Base-by-base conservation (phyloP, 768 basidiomycete species). In the Psilocybe cubensis region DNA sequence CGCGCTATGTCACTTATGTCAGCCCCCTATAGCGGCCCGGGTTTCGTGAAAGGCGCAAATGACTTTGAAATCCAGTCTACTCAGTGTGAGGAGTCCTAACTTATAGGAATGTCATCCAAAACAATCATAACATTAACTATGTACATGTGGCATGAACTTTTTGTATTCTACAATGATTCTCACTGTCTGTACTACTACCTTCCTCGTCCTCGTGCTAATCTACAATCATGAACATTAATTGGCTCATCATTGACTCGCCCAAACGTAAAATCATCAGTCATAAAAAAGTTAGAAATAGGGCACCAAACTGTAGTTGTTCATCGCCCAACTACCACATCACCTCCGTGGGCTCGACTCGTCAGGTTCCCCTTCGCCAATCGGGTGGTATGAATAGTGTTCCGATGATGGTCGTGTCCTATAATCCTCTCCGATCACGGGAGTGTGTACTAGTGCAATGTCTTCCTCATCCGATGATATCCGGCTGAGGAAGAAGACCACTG, bases 401-500 rank as follows among this genome's bases (percentile, higher is more conserved):
- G 58, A 46, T 14, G 50, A 45, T 12, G 59, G 53, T 5, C 54
- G 45, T n/a, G 55, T 52, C 46, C 50, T 56, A 27, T 33, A 20
- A 23, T 42, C 56, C 47, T 58, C 49, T 9, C 55, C 56, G 12
- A 53, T 54, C 9, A 44, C 48, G 11, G 50, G 56, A n/a, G 56
- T 51, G 31, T 43, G 52, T 23, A 58, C 59, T 20, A 63, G 35
- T 18, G 44, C 40, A 42, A 72, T 68, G n/a, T 71, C 64, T 40
- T 65, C 65, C 33, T 67, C 66, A 7, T 55, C 57, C 4, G 72
- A 65, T 20, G 65, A 66, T 24, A 75, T 64, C 27, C 81, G 70
- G 52, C 70, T 69, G 2, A 88, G 72, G 45, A 86, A 65, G 27
- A 72, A 55, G 9, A 89, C 74, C 0, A 82, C 76, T n/a, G 75